Base-by-base conservation (phyloP, 2,329 filamentous ascomycete genomes). In the Fusarium lyarnte region DNA sequence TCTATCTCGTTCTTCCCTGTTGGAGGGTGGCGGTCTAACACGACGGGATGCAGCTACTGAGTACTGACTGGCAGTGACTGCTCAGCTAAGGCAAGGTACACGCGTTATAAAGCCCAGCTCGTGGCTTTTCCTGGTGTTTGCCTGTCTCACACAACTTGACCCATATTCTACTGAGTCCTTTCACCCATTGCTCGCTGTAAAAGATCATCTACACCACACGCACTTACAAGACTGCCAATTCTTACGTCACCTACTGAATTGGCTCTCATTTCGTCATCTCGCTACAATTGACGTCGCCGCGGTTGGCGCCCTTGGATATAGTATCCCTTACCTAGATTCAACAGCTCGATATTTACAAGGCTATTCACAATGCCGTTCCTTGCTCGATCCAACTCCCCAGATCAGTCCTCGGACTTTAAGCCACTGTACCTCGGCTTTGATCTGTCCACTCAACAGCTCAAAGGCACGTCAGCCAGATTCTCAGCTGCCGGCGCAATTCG, bases 381-480 rank as follows among this genome's bases (percentile, higher is more conserved):
- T 29, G 60, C 70, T 66, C 68, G 27, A 29, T 52, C 63, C 42
- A 58, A 53, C 25, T 49, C 52, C 19, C 27, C 57, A 25, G 41
- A 57, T 31, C 35, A 65, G 66, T 58, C 74, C 46, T 63, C 70
- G 5, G 75, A 77, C 52, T 70, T 65, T 13, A 76, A 69, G 86
- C 91, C 93, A 23, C 85, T 97, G 69, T 97, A 97, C 80, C 87
- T 97, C 78, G 96, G 96, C 68, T 95, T 98, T 81, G 96, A 99
- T 84, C 91, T 98, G 67, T 98, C 95, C 46, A 98, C 96, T 64
- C 96, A 98, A 82, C 95, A 98, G 81, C 88, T 98, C 64, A 98
- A 99, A 88, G 95, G 94, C 90, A 82, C 21, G 72, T 54, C 21
- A n/a, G 13, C 21, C 46, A 39, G 31, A 36, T 21, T 29, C 43